Percentiles rank a stretch among this genome's conserved stretches.
Conservation (phyloP, 2,329 filamentous ascomycete species). For the Xylaria sp. region DNA sequence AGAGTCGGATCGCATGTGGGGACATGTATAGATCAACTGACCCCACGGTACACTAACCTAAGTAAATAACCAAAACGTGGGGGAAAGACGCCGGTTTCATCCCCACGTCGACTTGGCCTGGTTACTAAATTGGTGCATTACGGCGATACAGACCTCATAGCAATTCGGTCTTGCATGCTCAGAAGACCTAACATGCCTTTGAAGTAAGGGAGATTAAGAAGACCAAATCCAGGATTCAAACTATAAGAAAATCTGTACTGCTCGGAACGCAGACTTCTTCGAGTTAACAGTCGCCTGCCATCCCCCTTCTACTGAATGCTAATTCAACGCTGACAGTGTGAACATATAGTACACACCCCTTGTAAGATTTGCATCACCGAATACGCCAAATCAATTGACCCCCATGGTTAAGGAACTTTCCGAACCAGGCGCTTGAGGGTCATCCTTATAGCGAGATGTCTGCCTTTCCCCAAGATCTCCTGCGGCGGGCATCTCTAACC, state of each 20-base stretch:
- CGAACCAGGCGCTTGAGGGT: background rate
- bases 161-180: background rate
- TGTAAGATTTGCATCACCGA: background rate
- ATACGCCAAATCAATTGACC: background rate
- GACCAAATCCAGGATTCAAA: no score
- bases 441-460: background rate
- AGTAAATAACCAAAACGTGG: background rate
- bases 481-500: background rate
- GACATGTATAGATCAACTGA: constrained; percentile 4
- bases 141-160: constrained; percentile 6
- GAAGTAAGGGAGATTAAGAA: no score
- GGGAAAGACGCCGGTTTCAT: constrained; percentile 8
- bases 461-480: constrained; percentile 1
- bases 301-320: background rate
- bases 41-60: background rate
- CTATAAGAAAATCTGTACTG: no score
- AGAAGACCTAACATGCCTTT: background rate
- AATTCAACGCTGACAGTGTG: background rate
- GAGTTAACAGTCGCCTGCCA: no score
- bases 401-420: background rate
- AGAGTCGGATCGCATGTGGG: background rate
- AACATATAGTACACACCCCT: background rate
- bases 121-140: background rate
- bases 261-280: background rate
- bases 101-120: background rate